These are phyloP conservation scores for Evansstolkia leycettana DNA, from an alignment of 495 filamentous ascomycete species.

Conservation along the genomic window DNA sequence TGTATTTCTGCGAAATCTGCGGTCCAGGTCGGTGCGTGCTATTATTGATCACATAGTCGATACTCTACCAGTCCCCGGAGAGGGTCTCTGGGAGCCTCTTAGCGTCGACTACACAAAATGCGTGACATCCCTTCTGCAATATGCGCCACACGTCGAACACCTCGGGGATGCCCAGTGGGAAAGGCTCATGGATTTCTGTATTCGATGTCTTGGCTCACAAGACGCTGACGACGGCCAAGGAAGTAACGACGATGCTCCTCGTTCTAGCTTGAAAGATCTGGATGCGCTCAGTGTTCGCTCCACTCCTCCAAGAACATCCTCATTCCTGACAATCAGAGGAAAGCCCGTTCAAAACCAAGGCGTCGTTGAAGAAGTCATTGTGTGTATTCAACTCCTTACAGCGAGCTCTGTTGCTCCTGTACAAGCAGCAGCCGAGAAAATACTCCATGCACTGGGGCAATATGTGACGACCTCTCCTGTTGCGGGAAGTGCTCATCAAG, in stretches of 20 bases:
- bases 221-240: slow-evolving; percentile 17
- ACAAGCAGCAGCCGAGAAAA: slow-evolving; percentile 39
- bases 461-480: slow-evolving; percentile 50
- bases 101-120: slow-evolving; percentile 68
- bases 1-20: slow-evolving; percentile 53
- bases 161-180: slow-evolving; percentile 57
- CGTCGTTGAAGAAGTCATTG: slow-evolving; percentile 44
- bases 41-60: slow-evolving; percentile 74
- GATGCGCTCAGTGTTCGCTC: slow-evolving; percentile 15
- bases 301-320: slow-evolving; percentile 22
- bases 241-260: slow-evolving; percentile 16
- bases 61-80: slow-evolving; percentile 45
- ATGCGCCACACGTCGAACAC: slow-evolving; percentile 67
- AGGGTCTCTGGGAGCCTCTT: slow-evolving; percentile 59
- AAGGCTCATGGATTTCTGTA: slow-evolving; percentile 53
- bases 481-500: slow-evolving; percentile 50
- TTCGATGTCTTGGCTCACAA: slow-evolving; percentile 12
- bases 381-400: slow-evolving; percentile 54
- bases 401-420: slow-evolving; percentile 62
- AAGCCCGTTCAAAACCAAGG: slow-evolving; percentile 17
- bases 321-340: slow-evolving; percentile 15
- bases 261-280: slow-evolving; percentile 15
- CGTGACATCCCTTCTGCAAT: slow-evolving; percentile 54
- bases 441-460: slow-evolving; percentile 45
- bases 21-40: slow-evolving; percentile 61